Evolutionary conservation across 2,329 filamentous ascomycete species (phyloP), one percentile per base, ranked within the genome.

Genomic region (Trichoderma koningiopsis): DNA sequence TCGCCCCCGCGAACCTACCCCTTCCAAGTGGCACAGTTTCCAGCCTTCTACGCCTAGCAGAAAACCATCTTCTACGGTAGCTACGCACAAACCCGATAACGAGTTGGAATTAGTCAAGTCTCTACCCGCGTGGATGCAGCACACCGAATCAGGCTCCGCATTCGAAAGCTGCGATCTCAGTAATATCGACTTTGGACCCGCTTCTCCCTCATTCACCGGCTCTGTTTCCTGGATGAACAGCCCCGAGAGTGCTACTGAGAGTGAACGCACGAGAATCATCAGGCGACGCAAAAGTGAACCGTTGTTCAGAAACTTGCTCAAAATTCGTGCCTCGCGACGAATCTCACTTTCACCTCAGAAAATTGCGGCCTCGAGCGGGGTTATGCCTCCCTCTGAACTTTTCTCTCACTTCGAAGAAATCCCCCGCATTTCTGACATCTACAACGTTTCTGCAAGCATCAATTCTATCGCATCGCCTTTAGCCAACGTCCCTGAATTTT

Each of bases 241-340:
- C 13, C 71, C 73, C 13, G 60, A 69, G 24, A 68, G 74, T n/a
- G 65, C 69, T 1, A 72, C 67, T 1, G 72, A 75, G 47, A 70
- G 73, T 29, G 70, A 71, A 24, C 72, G 75, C n/a, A 74, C 74
- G 27, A 70, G 71, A 65, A 72, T 71, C 31, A 62, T 73, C 27
- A 76, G 73, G 14, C 77, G 78, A n/a, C 73, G 79, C 40, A 77
- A 74, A 37, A 81, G 79, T 56, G 79, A 81, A 68, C 79, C 79
- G 29, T 72, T 80, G 27, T 58, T 78, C n/a, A 76, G 76, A 40
- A 65, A 75, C 72, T 61, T 71, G 67, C 52, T 66, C 74, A 62
- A 68, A 69, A 5, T 73, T 71, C 61, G 69, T 58, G 35, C 22
- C 24, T 70, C 73, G 2, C 76, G 75, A 22, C 76, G 77, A 24